Base-by-base conservation (phyloP, 116 monocot species). In the Dioscorea cayenensis region DNA sequence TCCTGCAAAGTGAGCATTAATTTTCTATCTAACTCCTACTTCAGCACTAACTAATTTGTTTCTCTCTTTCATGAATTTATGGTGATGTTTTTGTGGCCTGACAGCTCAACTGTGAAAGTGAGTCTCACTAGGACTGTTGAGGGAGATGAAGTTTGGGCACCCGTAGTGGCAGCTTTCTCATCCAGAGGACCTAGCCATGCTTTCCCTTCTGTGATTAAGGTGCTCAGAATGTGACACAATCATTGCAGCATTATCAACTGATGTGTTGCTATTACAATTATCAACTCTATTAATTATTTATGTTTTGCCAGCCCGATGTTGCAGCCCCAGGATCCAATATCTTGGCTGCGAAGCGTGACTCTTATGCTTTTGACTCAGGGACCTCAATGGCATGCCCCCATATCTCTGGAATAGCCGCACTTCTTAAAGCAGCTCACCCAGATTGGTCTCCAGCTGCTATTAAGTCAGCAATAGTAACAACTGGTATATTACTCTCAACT, bases 371-470 rank as follows among this genome's bases (percentile, higher is more conserved):
- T 2, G 20, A 20, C 0, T 66, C 75, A 4, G 91, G 91, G 19
- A 91, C 91, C 28, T 87, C 91, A 0, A 87, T 85, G 84, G 84
- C 91, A 1, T 75, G 76, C 50, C 88, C 92, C n/a, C 83, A 92
- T 71, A 75, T 92, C 2, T 49, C 89, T 1, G 89, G 81, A 11
- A 66, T 89, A 5, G 70, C 71, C 25, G 85, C 84, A 10, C 60
- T 92, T 14, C 73, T 92, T 58, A 89, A 82, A 51, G 48, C 83
- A 6, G 2, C 83, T 17, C 92, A 92, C 66, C 88, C 88, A 2
- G 48, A 78, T 25, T 88, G 88, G 88, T 87, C 87, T 18, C 85
- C 84, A 19, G 78, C 89, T 7, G 86, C 89, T 25, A 73, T 89
- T 16, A 89, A 91, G 71, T 91, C 88, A 0, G 88, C 91, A 36